Base-by-base conservation (phyloP, 441 rosid species). In the Omphalea diandra region DNA sequence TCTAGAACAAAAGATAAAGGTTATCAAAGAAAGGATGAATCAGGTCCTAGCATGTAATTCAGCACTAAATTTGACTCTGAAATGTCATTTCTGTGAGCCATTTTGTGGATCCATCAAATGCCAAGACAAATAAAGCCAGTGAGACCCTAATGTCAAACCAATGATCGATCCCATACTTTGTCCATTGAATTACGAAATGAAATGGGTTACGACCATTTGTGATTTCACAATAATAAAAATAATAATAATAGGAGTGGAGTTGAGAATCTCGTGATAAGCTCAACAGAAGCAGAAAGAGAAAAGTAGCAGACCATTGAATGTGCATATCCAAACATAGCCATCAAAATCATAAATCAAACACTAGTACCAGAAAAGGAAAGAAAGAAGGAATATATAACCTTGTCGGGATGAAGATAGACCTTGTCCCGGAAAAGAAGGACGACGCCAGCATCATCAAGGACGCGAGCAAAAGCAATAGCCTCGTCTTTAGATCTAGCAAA, bases 361-460 rank as follows among this genome's bases (percentile, higher is more conserved):
- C n/a, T n/a, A n/a, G n/a, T n/a, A n/a, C n/a, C n/a, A n/a, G 20
- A 15, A 17, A 61, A 15, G 35, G 32, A 55, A 40, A 1, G 35
- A 20, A 11, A 47, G 32, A 27, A 52, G 9, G n/a, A n/a, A 44
- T 12, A 27, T 1, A 22, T 15, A 65, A 94, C 99, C 98, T 94
- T 94, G 31, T 89, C 88, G 12, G 99, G 99, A 58, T 92, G 89
- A 44, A 94, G 90, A 77, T 86, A 86, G 60, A 92, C 98, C 81
- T 86, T 89, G 76, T 92, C 93, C 7, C 98, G 87, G 65, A 89
- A 92, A 65, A 92, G 91, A 72, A 94, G 91, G 7, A 90, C 62
- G 27, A 89, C 90, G n/a, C 98, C 98, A 1, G 99, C 94, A 7
- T 94, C 92, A 50, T 94, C 99, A 1, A 94, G 96, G 33, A 86